Percentiles rank a stretch among this genome's conserved stretches.
Evolutionary conservation across 2,329 filamentous ascomycete genomes (phyloP).

Genomic region (Penicillium frequentans): DNA sequence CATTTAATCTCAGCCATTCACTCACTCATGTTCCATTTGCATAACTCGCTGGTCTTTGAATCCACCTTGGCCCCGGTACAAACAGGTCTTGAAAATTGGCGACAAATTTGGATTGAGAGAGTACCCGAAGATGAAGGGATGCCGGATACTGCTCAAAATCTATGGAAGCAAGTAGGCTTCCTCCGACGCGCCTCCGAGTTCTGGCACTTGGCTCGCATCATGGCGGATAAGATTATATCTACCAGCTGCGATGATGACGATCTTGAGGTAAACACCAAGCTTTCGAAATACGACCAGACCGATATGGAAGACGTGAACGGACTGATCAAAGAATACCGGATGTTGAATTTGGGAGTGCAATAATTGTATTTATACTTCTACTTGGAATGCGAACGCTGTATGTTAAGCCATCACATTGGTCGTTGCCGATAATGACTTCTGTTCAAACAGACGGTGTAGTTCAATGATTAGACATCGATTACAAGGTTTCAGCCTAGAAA

Average conservation of each 20-base stretch:
- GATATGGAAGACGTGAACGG: slow-evolving; percentile 28
- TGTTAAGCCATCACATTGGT: neutral
- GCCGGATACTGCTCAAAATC: slow-evolving; percentile 13
- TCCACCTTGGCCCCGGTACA: slow-evolving; percentile 21
- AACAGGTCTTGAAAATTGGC: slow-evolving; percentile 29
- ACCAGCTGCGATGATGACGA: neutral
- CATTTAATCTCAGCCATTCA: slow-evolving; percentile 14
- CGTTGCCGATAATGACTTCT: no score
- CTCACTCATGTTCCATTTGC: slow-evolving; percentile 24
- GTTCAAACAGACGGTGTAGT: no score
- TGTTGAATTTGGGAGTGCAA: slow-evolving; percentile 18
- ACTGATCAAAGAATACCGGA: slow-evolving; percentile 26
- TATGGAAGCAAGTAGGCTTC: slow-evolving; percentile 31
- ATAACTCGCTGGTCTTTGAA: slow-evolving; percentile 26
- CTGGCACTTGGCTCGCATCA: slow-evolving; percentile 28
- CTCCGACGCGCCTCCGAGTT: slow-evolving; percentile 26
- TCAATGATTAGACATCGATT: no score
- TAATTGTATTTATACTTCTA: neutral
- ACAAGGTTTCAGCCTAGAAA: no score
- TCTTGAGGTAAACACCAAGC: neutral
- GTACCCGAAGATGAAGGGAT: slow-evolving; percentile 18
- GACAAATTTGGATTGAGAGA: slow-evolving; percentile 23
- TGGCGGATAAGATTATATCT: slow-evolving; percentile 16
- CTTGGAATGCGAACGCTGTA: neutral
- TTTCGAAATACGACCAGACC: slow-evolving; percentile 22